Percentiles rank a stretch among this genome's conserved stretches.
These are phyloP conservation scores for Penicillium sp. DNA, from an alignment of 2,329 filamentous ascomycete genomes.

Conservation along the genomic window DNA sequence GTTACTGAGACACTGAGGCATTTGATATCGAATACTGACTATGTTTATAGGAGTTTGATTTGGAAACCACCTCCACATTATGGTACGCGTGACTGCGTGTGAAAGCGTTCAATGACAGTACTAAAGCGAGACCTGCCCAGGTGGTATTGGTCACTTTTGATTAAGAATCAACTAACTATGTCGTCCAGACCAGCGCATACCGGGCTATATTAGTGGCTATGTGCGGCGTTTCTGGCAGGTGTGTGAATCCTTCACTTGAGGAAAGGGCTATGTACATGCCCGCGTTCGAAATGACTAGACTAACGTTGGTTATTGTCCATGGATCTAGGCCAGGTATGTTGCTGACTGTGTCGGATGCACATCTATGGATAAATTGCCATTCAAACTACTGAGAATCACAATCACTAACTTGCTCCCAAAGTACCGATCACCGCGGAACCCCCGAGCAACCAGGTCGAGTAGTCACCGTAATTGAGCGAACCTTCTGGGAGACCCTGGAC, in stretches of 20 bases:
- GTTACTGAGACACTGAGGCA: not conserved
- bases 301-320: not conserved
- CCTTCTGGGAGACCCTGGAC: slow-evolving; percentile 68
- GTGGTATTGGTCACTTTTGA: not conserved
- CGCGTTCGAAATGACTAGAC: not conserved
- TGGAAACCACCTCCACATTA: slow-evolving; percentile 97
- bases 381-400: not conserved
- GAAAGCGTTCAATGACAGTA: not conserved
- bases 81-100: slow-evolving; percentile 48
- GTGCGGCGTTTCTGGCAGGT: slow-evolving; percentile 98
- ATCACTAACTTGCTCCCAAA: slow-evolving; percentile 32
- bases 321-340: slow-evolving; percentile 27
- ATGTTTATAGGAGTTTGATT: slow-evolving; percentile 67
- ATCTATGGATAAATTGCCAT: not conserved
- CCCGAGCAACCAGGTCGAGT: slow-evolving; percentile 80
- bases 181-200: slow-evolving; percentile 63
- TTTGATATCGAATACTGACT: not conserved
- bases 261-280: no score
- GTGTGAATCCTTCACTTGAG: slow-evolving; percentile 30
- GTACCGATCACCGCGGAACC: slow-evolving; percentile 89
- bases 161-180: not conserved
- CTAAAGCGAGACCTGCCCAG: not conserved
- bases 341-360: not conserved
- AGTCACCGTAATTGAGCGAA: slow-evolving; percentile 77
- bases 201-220: slow-evolving; percentile 86